Evolutionary conservation across 208 protist genomes (phyloP).

Genomic region (Trypanosoma congolense): DNA sequence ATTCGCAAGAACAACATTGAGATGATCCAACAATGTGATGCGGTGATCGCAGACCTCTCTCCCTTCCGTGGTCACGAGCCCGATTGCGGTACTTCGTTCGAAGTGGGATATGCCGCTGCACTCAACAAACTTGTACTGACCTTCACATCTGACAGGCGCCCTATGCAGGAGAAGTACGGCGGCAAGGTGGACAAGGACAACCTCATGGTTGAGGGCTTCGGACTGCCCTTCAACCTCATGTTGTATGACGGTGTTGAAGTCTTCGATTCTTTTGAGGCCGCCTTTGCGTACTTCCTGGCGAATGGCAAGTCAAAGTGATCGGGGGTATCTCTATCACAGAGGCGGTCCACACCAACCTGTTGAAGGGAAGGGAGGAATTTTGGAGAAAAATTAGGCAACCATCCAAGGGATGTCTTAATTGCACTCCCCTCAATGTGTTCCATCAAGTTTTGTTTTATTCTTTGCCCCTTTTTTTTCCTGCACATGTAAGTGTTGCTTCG

Average conservation of each 20-base stretch:
- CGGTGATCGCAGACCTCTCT: slow-evolving; percentile 79
- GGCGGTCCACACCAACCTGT: too few species aligned
- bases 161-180: slow-evolving; percentile 66
- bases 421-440: too few species aligned
- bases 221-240: slow-evolving; percentile 81
- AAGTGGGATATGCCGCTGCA: slow-evolving; percentile 76
- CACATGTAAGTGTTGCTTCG: too few species aligned
- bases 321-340: too few species aligned
- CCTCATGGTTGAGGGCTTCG: slow-evolving; percentile 57
- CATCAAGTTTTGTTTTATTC: background rate
- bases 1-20: slow-evolving; percentile 76
- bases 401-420: too few species aligned
- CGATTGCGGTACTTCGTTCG: slow-evolving; percentile 75
- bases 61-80: slow-evolving; percentile 75
- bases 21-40: slow-evolving; percentile 66
- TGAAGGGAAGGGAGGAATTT: background rate
- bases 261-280: slow-evolving; percentile 62
- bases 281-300: slow-evolving; percentile 50
- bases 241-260: slow-evolving; percentile 47
- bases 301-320: slow-evolving; percentile 4
- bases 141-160: slow-evolving; percentile 48
- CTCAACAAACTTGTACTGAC: slow-evolving; percentile 59
- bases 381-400: background rate
- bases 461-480: background rate
- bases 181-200: slow-evolving; percentile 35